Base-by-base conservation (phyloP, 805 yeast genomes). In the Metschnikowia amazonensis region DNA sequence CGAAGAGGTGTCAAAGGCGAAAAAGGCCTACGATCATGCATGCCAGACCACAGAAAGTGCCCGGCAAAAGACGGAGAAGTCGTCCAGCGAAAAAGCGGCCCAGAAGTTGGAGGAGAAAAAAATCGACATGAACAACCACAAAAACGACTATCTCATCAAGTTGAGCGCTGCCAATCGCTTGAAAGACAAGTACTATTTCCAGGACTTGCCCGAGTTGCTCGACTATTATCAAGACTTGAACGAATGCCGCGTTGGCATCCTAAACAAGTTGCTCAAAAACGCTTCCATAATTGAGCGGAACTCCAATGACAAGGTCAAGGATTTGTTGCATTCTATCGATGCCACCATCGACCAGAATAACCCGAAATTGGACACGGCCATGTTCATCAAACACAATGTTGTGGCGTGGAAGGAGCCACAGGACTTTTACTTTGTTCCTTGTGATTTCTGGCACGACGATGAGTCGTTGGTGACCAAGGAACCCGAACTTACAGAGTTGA, bases 381-480 rank as follows among this genome's bases (percentile, higher is more conserved):
- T 94, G 97, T 94, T 82, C 65, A 81, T 89, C 45, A 89, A 89
- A 59, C 99, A 94, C 66, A 94, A 94, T 62, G 50, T 76, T 21
- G 65, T 67, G 16, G 66, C 63, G 14, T 94, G 97, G 97, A 74
- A 73, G 36, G 97, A 89, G 56, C 98, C 97, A 1, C 71, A 70
- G 5, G 98, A 92, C 66, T 88, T 86, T 60, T 75, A 80, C 53
- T 94, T 86, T 58, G 77, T 86, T 51, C 97, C 98, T 1, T 83
- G 95, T 21, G 82, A 89, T 25, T 84, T 94, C 34, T 94, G 99
- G 99, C 98, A 92, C 65, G 99, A 94, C 59, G 97, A 94, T 64
- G 96, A 89, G 52, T 69, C 77, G 29, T 75, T 86, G 58, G 74
- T 84, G 51, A 70, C 76, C 4, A 75, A 77, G 36, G 81, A 77